Evolutionary conservation across 1,284 basidiomycete species (phyloP).

Genomic region (Limonomyces culmigenus): DNA sequence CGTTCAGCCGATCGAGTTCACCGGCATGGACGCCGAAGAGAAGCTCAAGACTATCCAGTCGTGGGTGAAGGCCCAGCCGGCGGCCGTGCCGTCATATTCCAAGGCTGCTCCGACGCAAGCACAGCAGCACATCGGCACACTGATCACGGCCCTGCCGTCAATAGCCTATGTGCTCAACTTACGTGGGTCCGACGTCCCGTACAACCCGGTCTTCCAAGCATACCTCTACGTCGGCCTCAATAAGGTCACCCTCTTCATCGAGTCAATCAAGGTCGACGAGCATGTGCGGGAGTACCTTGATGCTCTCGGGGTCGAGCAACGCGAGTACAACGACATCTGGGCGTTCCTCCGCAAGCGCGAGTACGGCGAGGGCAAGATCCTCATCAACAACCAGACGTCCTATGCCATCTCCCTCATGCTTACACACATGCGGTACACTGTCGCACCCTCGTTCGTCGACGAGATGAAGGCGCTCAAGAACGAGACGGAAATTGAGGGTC

Average conservation of each 20-base stretch:
- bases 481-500: constrained; percentile 64
- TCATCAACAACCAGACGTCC: constrained; percentile 54
- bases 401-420: constrained; percentile 71
- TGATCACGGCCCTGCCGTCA: constrained; percentile 41
- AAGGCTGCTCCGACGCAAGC: constrained; percentile 39
- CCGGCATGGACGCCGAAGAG: constrained; percentile 40
- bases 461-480: constrained; percentile 84
- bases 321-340: constrained; percentile 71
- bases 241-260: constrained; percentile 50
- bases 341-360: constrained; percentile 54
- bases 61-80: constrained; percentile 44
- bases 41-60: constrained; percentile 42
- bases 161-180: constrained; percentile 71
- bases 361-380: constrained; percentile 62
- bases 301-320: constrained; percentile 37
- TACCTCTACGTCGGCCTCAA: constrained; percentile 63
- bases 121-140: constrained; percentile 47
- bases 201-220: constrained; percentile 76
- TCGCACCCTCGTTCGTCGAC: constrained; percentile 53
- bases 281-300: constrained; percentile 42
- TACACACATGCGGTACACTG: constrained; percentile 59
- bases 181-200: constrained; percentile 74
- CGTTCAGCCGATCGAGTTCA: constrained; percentile 57
- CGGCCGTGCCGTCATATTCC: constrained; percentile 43
- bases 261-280: constrained; percentile 36